Base-by-base conservation (phyloP, 192 early-diverging fungal genomes). In the Obelidium mucronatum region DNA sequence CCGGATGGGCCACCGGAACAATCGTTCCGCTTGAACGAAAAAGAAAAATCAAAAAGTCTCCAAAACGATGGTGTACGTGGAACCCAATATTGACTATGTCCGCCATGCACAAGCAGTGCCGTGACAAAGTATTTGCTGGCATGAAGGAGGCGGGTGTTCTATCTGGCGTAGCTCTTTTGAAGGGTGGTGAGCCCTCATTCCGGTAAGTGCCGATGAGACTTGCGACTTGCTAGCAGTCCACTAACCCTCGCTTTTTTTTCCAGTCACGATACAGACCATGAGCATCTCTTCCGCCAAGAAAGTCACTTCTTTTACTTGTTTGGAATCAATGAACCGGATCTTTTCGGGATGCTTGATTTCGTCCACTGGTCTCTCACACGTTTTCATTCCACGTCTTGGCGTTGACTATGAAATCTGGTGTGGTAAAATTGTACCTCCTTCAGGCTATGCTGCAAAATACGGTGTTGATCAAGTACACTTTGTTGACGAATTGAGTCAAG, bases 231-330 rank as follows among this genome's bases (percentile, higher is more conserved):
- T 39, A 17, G 11, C 6, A 22, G 8, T 36, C 51, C 17, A 52
- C 37, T 28, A 8, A 33, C 37, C 62, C 22, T 40, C 37, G 13
- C 24, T 48, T 52, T 36, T 11, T 42, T n/a, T 19, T 24, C 93
- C 78, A 86, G 85, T 28, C 93, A 96, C 82, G 85, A 91, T 60
- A 82, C 90, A 52, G 94, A 94, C 79, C 90, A 92, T 75, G 93
- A 96, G 65, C 72, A 74, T 39, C 60, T 74, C 17, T 74, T 74
- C 59, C 72, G 72, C 15, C 72, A 74, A 40, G 92, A 96, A 80
- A 86, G 85, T 67, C 91, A 93, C 87, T 95, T 94, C 67, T 86
- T 86, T 76, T 97, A 96, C 78, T 86, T 95, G 22, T 92, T 94
- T 2, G 94, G 94, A 55, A 90, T 91, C 53, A 78, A 79, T 39